These are phyloP conservation scores for Heracleum sosnowskyi DNA, from an alignment of 129 eudicot genomes.

Conservation along the genomic window DNA sequence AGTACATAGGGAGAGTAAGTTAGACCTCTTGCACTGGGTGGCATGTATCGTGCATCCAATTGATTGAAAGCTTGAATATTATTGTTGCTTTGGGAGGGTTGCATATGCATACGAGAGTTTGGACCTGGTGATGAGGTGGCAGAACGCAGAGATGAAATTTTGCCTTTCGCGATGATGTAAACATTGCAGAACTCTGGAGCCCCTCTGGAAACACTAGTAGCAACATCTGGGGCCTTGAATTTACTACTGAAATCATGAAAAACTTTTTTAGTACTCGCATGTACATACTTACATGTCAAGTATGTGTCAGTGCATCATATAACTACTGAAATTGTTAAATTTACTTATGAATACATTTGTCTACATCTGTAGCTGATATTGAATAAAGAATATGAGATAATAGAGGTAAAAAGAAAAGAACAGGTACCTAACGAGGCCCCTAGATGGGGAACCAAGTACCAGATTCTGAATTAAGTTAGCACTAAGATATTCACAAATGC, in stretches of 20 bases:
- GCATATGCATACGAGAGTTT: slow-evolving; percentile 11
- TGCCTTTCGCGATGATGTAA: slow-evolving; percentile 41
- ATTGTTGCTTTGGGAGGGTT: slow-evolving; percentile 1
- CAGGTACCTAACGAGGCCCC: slow-evolving; percentile 35
- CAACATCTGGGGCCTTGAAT: slow-evolving; percentile 34
- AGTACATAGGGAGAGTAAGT: neutral
- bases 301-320: neutral
- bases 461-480: slow-evolving; percentile 30
- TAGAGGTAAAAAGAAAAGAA: neutral
- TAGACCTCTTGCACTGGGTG: slow-evolving; percentile 17
- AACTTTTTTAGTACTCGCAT: neutral
- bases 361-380: neutral
- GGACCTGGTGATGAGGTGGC: slow-evolving; percentile 22
- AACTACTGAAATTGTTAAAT: neutral
- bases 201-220: slow-evolving; percentile 20
- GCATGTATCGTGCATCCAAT: slow-evolving; percentile 15
- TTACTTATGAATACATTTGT: neutral
- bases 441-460: slow-evolving; percentile 43
- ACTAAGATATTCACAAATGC: slow-evolving; percentile 37
- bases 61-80: neutral
- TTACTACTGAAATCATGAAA: slow-evolving; percentile 19
- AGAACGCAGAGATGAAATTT: slow-evolving; percentile 18
- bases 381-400: neutral
- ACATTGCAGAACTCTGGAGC: slow-evolving; percentile 48
- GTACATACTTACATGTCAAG: neutral